Evolutionary conservation across 2,329 filamentous ascomycete genomes (phyloP), one percentile per base, ranked within the genome.

Genomic region (Bipolaris victoriae): DNA sequence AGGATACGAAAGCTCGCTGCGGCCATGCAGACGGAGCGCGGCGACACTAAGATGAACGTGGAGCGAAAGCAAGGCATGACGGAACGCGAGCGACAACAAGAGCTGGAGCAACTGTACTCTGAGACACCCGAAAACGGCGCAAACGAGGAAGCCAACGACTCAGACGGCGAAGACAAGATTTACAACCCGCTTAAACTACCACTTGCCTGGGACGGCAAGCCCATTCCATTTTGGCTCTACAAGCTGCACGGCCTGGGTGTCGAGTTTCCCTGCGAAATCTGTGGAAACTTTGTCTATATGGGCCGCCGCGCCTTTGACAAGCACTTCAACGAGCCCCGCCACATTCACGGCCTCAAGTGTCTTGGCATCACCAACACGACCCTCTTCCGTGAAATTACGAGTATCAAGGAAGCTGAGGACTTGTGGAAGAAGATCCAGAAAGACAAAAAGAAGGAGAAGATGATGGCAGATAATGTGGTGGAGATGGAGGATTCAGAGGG

Each of bases 271-370:
- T 99, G 95, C 81, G 94, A 99, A 75, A 91, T 99, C 55, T 99
- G 95, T 73, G 95, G 95, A 54, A 98, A 98, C 77, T 97, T 92
- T 71, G 92, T 97, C n/a, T 98, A 98, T 80, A 97, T 97, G 90
- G 95, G 95, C 15, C 86, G 95, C 22, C 87, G 95, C 48, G 93
- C 93, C 1, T 99, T 97, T 69, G 95, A 99, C 75, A 99, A 99
- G 82, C 95, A 99, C 76, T 99, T 99, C 80, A 96, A 93, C 66
- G 95, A 99, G 77, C 88, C 91, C 7, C 83, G 92, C 51, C 95
- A 99, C 73, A 90, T 98, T 47, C 95, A 97, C 73, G 95, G 95
- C 0, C 80, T 99, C 65, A 95, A 96, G 76, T 97, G 94, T 72
- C 80, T 99, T 49, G 96, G 96, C 18, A 95, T 99, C 73, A 96